A percentile compares a stretch with the other conserved stretches of the same genome.
These are phyloP conservation scores for Penicillium sumatraense DNA, from an alignment of 2,329 filamentous ascomycete genomes.

Conservation along the genomic window DNA sequence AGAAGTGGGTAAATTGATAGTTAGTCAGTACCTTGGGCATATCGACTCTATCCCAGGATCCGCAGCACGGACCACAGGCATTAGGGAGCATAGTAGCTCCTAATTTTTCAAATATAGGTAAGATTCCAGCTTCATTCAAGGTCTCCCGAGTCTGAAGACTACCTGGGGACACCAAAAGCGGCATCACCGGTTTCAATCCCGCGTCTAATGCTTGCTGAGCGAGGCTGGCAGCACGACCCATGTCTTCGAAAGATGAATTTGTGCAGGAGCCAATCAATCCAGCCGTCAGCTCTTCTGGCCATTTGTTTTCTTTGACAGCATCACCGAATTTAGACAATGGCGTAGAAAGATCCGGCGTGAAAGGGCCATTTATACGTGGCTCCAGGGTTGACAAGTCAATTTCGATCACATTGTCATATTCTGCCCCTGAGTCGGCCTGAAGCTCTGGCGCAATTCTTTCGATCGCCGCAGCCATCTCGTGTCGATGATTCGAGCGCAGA, in stretches of 20 bases:
- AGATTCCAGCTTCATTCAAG: conserved; percentile 83
- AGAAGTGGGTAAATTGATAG: too few species aligned
- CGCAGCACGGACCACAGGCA: conserved; percentile 65
- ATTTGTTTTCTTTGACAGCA: conserved; percentile 87
- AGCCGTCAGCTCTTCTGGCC: conserved; percentile 93
- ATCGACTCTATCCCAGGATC: conserved; percentile 93
- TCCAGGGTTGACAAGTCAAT: conserved; percentile 92
- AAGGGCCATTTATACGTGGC: conserved; percentile 96
- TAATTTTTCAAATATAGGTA: conserved; percentile 92
- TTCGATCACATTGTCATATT: conserved; percentile 95
- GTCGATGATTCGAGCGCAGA: conserved; percentile 84
- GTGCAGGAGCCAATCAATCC: conserved; percentile 97
- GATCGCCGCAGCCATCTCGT: conserved; percentile 85
- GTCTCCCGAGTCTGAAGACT: conserved; percentile 95
- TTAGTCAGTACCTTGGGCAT: conserved; percentile 72
- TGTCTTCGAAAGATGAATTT: conserved; percentile 84
- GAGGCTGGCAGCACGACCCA: conserved; percentile 89
- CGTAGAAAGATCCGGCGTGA: conserved; percentile 95
- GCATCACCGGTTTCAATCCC: conserved; percentile 86
- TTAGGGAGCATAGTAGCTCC: conserved; percentile 92
- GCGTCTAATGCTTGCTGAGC: conserved; percentile 86
- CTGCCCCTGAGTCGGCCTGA: conserved; percentile 80
- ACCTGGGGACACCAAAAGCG: conserved; percentile 92
- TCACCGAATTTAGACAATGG: conserved; percentile 96
- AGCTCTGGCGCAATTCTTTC: conserved; percentile 82